A percentile compares a stretch with the other conserved stretches of the same genome.
Conservation (phyloP, 2,329 filamentous ascomycete genomes). For the Fusarium sp. region DNA sequence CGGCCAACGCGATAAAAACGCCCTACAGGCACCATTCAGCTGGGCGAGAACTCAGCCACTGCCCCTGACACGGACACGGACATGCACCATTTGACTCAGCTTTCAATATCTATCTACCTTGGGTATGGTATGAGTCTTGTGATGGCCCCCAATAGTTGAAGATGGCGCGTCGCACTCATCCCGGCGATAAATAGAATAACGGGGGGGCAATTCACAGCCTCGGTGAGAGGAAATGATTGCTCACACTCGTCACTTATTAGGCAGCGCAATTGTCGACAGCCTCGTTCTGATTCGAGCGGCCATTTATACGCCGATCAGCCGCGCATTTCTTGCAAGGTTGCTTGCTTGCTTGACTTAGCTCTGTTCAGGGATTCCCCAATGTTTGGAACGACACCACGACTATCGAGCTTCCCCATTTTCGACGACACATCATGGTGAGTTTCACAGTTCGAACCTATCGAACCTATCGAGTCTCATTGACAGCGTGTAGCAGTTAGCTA, state of each 20-base stretch:
- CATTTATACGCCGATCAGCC: constrained; percentile 20
- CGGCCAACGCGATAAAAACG: constrained; percentile 5
- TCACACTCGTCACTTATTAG: neutral
- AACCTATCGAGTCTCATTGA: neutral
- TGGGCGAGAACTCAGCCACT: constrained; percentile 36
- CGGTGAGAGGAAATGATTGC: neutral
- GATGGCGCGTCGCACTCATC: neutral
- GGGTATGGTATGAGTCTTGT: constrained; percentile 24
- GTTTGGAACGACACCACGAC: constrained; percentile 3
- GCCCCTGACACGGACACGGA: constrained; percentile 7
- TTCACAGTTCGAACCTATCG: neutral
- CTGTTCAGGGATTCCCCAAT: constrained; percentile 18
- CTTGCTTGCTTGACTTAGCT: neutral
- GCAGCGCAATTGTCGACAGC: constrained; percentile 21
- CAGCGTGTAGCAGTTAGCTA: neutral
- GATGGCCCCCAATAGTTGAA: constrained; percentile 2
- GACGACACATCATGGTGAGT: constrained; percentile 43
- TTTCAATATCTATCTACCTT: neutral
- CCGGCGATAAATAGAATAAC: neutral
- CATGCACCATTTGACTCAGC: constrained; percentile 26
- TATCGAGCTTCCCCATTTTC: constrained; percentile 14
- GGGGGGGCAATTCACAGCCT: constrained; percentile 1
- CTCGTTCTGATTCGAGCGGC: constrained; percentile 3
- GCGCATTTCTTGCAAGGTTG: neutral
- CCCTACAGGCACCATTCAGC: constrained; percentile 9